Evolutionary conservation across 2,329 filamentous ascomycete species (phyloP).

Genomic region (Aureobasidium zeae): DNA sequence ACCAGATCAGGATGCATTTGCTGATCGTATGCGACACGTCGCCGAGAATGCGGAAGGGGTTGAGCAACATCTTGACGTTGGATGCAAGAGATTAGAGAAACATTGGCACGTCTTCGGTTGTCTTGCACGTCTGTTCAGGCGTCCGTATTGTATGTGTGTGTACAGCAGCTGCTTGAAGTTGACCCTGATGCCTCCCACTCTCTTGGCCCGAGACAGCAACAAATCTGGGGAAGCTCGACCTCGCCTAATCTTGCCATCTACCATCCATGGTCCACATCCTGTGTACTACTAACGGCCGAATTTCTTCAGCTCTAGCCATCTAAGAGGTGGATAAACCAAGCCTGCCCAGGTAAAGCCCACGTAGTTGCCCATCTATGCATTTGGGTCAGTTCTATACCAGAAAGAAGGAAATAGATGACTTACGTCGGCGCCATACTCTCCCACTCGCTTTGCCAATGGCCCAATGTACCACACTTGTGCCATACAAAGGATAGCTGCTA

Average conservation of each 20-base stretch:
- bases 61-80: conserved; percentile 1
- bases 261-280: no score
- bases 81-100: no score
- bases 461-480: conserved; percentile 61
- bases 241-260: no score
- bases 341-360: conserved; percentile 52
- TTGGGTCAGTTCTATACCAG: neutral
- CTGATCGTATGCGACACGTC: conserved; percentile 78
- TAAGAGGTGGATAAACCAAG: conserved; percentile 46
- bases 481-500: conserved; percentile 49
- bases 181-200: no score
- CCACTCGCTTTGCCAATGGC: conserved; percentile 49
- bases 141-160: no score
- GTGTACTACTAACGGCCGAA: conserved; percentile 41
- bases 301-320: conserved; percentile 43
- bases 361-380: conserved; percentile 45
- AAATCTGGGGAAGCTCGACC: no score
- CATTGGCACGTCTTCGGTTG: neutral
- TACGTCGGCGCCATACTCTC: conserved; percentile 50
- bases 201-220: no score
- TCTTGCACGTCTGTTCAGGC: neutral
- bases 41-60: conserved; percentile 47
- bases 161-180: no score
- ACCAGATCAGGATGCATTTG: conserved; percentile 48
- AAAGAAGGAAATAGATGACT: conserved; percentile 21